These are phyloP conservation scores for Globisporangium cederbergense DNA, from an alignment of 352 stramenopile species.

Conservation along the genomic window DNA sequence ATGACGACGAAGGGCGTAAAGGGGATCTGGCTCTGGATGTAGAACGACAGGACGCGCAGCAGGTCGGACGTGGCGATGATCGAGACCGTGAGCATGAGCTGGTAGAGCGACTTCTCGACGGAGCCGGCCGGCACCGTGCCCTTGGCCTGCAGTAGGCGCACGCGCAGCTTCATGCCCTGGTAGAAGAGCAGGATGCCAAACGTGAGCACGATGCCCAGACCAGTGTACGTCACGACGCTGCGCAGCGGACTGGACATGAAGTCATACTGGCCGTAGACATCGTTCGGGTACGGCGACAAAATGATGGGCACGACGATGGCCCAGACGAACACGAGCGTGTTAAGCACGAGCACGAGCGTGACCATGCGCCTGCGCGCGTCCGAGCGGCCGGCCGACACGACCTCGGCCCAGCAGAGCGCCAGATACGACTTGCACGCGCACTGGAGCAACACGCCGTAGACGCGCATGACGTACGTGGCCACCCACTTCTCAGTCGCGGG, in stretches of 20 bases:
- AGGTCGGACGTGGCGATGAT: slow-evolving; percentile 75
- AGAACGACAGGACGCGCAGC: slow-evolving; percentile 62
- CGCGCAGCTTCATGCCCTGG: slow-evolving; percentile 70
- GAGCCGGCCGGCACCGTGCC: slow-evolving; percentile 61
- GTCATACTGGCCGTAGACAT: slow-evolving; percentile 56
- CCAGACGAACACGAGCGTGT: slow-evolving; percentile 53
- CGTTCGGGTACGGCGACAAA: slow-evolving; percentile 45
- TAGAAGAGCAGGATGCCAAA: slow-evolving; percentile 69
- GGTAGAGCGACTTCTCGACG: slow-evolving; percentile 76
- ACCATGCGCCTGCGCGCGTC: slow-evolving; percentile 50
- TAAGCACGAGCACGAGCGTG: slow-evolving; percentile 54
- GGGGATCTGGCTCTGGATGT: slow-evolving; percentile 44
- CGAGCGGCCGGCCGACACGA: slow-evolving; percentile 72
- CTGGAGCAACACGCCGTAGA: slow-evolving; percentile 69
- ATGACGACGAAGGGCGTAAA: slow-evolving; percentile 70
- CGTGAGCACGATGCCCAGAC: slow-evolving; percentile 51
- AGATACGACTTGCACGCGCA: slow-evolving; percentile 81
- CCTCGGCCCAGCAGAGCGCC: slow-evolving; percentile 74
- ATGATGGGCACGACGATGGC: slow-evolving; percentile 53
- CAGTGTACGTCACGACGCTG: slow-evolving; percentile 53
- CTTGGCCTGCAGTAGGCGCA: slow-evolving; percentile 64
- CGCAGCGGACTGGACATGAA: slow-evolving; percentile 61
- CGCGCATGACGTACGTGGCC: slow-evolving; percentile 53
- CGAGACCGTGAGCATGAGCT: slow-evolving; percentile 78
- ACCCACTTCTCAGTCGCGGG: slow-evolving; percentile 65